phyloP scores from a whole-genome alignment of 2,329 filamentous ascomycete genomes.

The Ophiobolus disseminans region DNA sequence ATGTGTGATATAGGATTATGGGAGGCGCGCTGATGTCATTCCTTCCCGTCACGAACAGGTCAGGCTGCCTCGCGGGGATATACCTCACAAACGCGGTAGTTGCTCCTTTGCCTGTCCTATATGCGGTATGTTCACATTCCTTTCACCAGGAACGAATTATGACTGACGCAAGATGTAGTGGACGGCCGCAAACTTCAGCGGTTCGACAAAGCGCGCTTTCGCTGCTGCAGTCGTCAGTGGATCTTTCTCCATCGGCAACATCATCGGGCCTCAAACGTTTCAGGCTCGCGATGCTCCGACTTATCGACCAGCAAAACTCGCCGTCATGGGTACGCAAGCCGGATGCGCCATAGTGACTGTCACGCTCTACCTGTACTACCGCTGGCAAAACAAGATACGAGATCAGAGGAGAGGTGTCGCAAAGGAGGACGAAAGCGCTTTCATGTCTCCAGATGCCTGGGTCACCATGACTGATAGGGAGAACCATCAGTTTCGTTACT shows the following conservation, averaged over 20 bases:
- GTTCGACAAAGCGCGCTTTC: constrained; percentile 48
- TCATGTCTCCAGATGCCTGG: constrained; percentile 6
- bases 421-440: constrained; percentile 2
- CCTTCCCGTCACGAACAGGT: constrained; percentile 17
- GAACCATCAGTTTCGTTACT: constrained; percentile 4
- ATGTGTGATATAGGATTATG: constrained; percentile 6
- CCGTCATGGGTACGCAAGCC: constrained; percentile 44
- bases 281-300: constrained; percentile 19
- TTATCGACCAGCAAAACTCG: constrained; percentile 52
- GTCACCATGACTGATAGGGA: constrained; percentile 3
- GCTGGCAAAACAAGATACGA: constrained; percentile 19
- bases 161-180: constrained; percentile 1
- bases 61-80: constrained; percentile 25
- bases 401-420: not conserved
- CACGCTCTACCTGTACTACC: constrained; percentile 19
- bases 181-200: constrained; percentile 28
- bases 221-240: constrained; percentile 42
- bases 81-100: constrained; percentile 29
- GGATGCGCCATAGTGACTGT: constrained; percentile 31
- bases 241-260: constrained; percentile 44
- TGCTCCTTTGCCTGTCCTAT: constrained; percentile 21
- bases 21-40: constrained; percentile 25
- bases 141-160: not conserved
- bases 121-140: constrained; percentile 10
- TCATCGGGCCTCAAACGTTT: constrained; percentile 41